These are phyloP conservation scores for Cercospora beticola DNA, from an alignment of 2,329 filamentous ascomycete genomes.

Conservation along the genomic window DNA sequence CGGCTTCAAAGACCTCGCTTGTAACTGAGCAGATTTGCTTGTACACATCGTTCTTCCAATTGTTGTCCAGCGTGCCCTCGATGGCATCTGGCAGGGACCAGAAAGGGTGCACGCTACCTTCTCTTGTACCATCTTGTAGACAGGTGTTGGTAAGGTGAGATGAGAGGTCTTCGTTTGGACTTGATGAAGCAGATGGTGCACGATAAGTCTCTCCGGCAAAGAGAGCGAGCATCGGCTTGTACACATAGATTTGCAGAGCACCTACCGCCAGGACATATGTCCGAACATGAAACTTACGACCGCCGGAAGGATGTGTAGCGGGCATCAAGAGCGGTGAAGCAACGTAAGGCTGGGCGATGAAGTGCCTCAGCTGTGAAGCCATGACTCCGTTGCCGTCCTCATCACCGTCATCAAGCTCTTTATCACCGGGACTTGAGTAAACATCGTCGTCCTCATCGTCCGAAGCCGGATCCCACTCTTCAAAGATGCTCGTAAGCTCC, in stretches of 20 bases:
- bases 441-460: conserved; percentile 62
- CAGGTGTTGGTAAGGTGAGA: conserved; percentile 94
- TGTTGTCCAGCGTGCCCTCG: conserved; percentile 29
- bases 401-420: conserved; percentile 35
- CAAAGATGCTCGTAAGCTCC: conserved; percentile 83
- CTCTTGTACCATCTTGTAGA: conserved; percentile 63
- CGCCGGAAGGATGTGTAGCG: conserved; percentile 48
- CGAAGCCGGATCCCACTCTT: conserved; percentile 80
- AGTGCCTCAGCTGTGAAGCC: conserved; percentile 89
- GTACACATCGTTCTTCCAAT: conserved; percentile 64
- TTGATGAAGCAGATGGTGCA: conserved; percentile 55
- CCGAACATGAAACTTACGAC: conserved; percentile 90
- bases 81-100: conserved; percentile 60
- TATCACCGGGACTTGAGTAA: conserved; percentile 19
- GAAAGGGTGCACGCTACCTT: conserved; percentile 71
- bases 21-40: conserved; percentile 71
- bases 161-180: conserved; percentile 57
- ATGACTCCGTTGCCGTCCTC: conserved; percentile 60
- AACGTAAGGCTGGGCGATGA: conserved; percentile 93
- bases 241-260: conserved; percentile 78
- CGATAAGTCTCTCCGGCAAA: conserved; percentile 77
- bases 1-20: conserved; percentile 80
- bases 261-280: conserved; percentile 85
- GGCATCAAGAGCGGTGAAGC: conserved; percentile 75
- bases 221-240: conserved; percentile 86